Conservation (phyloP, 768 basidiomycete species). For the Leccinum subgranulosum region DNA sequence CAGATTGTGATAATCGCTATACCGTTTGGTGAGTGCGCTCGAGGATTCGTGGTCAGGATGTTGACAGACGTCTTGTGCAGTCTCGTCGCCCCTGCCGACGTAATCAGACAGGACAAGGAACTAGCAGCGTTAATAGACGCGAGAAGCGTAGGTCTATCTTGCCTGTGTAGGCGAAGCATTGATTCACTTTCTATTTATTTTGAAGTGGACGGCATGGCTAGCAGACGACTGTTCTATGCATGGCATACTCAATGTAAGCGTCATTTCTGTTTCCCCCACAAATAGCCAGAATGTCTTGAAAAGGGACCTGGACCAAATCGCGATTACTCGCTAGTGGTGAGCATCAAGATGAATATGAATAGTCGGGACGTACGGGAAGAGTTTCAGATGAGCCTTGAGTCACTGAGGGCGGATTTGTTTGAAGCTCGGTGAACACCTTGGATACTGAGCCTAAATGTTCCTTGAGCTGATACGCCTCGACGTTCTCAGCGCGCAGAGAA, state of each 20-base stretch:
- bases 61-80: background rate
- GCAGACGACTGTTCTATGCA: constrained; percentile 19
- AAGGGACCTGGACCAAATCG: constrained; percentile 10
- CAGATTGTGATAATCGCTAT: constrained; percentile 14
- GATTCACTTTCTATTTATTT: background rate
- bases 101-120: constrained; percentile 17
- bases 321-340: constrained; percentile 18
- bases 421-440: constrained; percentile 19
- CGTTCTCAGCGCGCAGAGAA: constrained; percentile 14
- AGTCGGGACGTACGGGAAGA: background rate
- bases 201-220: constrained; percentile 23
- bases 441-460: no score
- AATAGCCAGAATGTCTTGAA: background rate
- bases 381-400: constrained; percentile 13
- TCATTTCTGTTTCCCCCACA: background rate
- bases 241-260: constrained; percentile 19
- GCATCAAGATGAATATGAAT: background rate
- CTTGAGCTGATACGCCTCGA: background rate
- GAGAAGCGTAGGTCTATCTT: constrained; percentile 6
- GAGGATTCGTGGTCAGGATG: background rate
- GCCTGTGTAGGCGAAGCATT: background rate
- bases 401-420: constrained; percentile 13
- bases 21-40: constrained; percentile 14
- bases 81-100: constrained; percentile 15
- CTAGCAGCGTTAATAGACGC: constrained; percentile 9